These are phyloP conservation scores for Aphanomyces astaci DNA, from an alignment of 352 stramenopile genomes.

Conservation along the genomic window DNA sequence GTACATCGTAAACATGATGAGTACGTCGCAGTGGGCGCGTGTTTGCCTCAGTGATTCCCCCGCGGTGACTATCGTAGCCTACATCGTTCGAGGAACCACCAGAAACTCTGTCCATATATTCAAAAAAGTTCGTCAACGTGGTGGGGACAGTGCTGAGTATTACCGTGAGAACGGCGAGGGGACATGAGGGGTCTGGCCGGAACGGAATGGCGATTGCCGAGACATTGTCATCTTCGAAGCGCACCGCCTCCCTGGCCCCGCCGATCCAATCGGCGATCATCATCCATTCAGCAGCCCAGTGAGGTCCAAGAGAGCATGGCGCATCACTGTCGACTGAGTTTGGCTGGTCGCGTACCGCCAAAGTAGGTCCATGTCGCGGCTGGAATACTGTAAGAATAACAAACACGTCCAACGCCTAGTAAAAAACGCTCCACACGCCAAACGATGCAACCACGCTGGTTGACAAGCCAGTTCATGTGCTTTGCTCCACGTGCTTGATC, in stretches of 20 bases:
- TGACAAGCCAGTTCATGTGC: not conserved
- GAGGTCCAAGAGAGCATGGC: not conserved
- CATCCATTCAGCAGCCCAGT: not conserved
- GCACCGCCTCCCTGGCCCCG: not conserved
- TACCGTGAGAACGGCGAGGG: not conserved
- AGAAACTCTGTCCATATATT: not conserved
- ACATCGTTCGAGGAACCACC: not conserved
- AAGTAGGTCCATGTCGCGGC: not conserved
- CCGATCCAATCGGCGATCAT: not conserved
- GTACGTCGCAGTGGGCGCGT: not conserved
- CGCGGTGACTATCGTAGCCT: not conserved
- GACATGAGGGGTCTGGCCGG: too few species aligned
- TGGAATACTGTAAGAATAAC: too few species aligned
- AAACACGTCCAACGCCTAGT: not conserved
- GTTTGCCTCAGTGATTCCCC: not conserved
- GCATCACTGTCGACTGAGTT: not conserved
- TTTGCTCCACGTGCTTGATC: not conserved
- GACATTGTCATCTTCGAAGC: not conserved
- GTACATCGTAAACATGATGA: not conserved
- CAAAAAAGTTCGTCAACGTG: not conserved
- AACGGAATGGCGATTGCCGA: too few species aligned
- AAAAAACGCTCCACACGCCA: not conserved
- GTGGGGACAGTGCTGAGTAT: not conserved
- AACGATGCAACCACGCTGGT: not conserved
- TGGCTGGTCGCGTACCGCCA: too few species aligned